Percentiles rank a stretch among this genome's conserved stretches.
These are phyloP conservation scores for Zoysia pacifica DNA, from an alignment of 176 grass and related monocot genomes.

Conservation along the genomic window DNA sequence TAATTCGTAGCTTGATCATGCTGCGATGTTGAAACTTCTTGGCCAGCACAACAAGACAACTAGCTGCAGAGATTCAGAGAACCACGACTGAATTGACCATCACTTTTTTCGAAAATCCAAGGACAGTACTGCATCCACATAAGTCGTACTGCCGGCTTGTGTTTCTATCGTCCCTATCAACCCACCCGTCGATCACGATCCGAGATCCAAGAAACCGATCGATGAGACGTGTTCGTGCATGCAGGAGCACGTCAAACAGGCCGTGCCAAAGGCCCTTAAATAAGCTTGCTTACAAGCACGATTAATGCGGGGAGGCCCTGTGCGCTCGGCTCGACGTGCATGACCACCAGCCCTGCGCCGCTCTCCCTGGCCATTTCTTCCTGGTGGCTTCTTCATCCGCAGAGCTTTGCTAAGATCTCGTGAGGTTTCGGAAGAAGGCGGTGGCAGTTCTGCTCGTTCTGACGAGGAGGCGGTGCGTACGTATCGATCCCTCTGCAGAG, in stretches of 20 bases:
- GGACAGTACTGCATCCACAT: neutral
- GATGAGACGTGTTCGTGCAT: neutral
- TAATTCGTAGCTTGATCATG: neutral
- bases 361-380: slow-evolving; percentile 39
- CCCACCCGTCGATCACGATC: neutral
- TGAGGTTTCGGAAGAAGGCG: neutral
- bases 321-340: slow-evolving; percentile 27
- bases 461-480: neutral
- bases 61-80: neutral
- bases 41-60: neutral
- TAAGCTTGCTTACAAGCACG: slow-evolving; percentile 25
- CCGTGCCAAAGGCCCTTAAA: slow-evolving; percentile 36
- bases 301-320: slow-evolving; percentile 30
- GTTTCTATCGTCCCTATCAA: neutral
- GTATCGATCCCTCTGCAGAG: neutral
- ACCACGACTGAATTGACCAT: neutral
- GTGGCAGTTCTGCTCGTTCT: neutral
- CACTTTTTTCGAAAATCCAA: neutral
- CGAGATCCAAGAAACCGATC: slow-evolving; percentile 16
- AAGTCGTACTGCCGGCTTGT: neutral
- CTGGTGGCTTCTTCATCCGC: neutral
- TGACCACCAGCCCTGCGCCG: slow-evolving; percentile 32
- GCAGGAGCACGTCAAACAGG: slow-evolving; percentile 38
- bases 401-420: neutral
- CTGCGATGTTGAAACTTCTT: neutral